Percentiles rank a stretch among this genome's conserved stretches.
Evolutionary conservation across 163 green algal species (phyloP).

Genomic region (Chlamydomonas reinhardtii): DNA sequence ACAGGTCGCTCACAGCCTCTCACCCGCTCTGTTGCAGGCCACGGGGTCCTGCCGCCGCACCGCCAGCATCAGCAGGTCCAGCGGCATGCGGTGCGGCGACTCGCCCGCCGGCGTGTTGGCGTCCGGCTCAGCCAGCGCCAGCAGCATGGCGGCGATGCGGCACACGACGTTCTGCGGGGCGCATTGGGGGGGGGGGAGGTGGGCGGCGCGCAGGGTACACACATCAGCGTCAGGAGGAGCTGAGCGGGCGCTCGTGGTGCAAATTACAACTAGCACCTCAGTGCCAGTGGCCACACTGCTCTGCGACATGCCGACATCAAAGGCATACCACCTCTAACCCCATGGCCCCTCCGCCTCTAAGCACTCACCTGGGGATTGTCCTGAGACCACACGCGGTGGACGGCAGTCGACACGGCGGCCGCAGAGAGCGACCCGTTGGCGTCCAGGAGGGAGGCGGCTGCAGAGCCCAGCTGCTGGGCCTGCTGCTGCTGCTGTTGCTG

Average conservation of each 20-base stretch:
- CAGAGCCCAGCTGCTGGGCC: background rate
- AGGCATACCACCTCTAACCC: no score
- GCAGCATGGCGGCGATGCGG: constrained; percentile 22
- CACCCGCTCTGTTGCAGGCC: constrained; percentile 42
- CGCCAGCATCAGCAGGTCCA: constrained; percentile 34
- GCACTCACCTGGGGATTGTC: constrained; percentile 16
- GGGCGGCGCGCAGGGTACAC: no score
- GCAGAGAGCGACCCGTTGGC: no score
- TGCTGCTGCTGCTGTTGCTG: background rate
- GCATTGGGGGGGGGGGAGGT: no score
- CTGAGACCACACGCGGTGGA: constrained; percentile 1
- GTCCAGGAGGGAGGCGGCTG: no score
- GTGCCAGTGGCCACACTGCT: no score
- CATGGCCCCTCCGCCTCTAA: no score
- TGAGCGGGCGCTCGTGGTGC: no score
- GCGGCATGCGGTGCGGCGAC: constrained; percentile 3
- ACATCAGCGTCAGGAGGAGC: no score
- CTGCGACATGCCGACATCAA: no score
- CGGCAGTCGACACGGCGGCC: no score
- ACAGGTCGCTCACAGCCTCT: background rate
- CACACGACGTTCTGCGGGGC: constrained; percentile 20
- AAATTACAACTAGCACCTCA: no score
- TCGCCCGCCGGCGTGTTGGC: background rate
- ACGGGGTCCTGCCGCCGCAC: constrained; percentile 29
- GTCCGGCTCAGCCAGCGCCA: background rate